A percentile compares a stretch with the other conserved stretches of the same genome.
These are phyloP conservation scores for Durusdinium trenchii DNA, from an alignment of 73 alveolate species.

Conservation along the genomic window DNA sequence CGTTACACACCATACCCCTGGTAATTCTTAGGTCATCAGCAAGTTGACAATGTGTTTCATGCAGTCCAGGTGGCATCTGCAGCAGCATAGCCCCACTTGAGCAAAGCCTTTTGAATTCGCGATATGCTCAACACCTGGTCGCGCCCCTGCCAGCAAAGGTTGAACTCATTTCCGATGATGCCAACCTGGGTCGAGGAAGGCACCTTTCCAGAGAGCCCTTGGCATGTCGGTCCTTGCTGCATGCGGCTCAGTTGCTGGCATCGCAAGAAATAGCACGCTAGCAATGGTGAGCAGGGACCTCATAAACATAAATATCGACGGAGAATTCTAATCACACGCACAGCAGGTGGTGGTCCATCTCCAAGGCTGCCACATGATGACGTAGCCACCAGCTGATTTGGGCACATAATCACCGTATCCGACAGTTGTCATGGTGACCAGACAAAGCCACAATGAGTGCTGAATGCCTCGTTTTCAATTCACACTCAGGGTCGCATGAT, in stretches of 20 bases:
- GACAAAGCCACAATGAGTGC: conserved; percentile 71
- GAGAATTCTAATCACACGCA: not conserved
- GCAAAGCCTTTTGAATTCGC: conserved; percentile 67
- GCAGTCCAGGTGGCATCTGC: conserved; percentile 9
- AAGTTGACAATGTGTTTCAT: not conserved
- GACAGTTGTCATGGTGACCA: conserved; percentile 82
- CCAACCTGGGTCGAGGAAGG: conserved; percentile 40
- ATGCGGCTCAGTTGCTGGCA: conserved; percentile 72
- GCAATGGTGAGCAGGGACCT: conserved; percentile 63
- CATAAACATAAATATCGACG: not conserved
- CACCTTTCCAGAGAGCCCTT: not conserved
- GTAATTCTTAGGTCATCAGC: too few species aligned
- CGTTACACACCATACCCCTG: too few species aligned
- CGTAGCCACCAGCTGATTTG: conserved; percentile 52
- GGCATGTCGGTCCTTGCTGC: not conserved
- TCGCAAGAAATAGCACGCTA: conserved; percentile 59
- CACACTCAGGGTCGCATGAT: not conserved
- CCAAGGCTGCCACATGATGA: conserved; percentile 34
- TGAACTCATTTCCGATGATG: conserved; percentile 70
- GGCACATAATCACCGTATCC: conserved; percentile 77
- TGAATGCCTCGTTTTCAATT: conserved; percentile 25
- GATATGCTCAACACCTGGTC: conserved; percentile 49
- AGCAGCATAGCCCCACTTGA: conserved; percentile 75
- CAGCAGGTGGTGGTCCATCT: not conserved
- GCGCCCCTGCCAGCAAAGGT: conserved; percentile 78